These are phyloP conservation scores for Pilasporangium apinafurcum DNA, from an alignment of 352 stramenopile species.

Conservation along the genomic window DNA sequence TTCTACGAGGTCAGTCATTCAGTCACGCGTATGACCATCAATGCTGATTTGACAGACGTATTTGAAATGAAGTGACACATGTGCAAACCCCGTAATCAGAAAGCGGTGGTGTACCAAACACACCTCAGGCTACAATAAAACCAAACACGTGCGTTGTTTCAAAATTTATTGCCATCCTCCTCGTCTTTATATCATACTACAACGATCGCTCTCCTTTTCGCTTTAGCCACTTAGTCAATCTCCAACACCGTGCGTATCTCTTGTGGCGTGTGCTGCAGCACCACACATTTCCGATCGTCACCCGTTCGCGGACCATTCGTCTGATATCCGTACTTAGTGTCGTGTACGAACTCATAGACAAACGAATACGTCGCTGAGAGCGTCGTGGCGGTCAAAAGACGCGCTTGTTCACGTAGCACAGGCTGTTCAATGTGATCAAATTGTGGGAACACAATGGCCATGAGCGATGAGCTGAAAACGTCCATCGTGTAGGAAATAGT, in stretches of 20 bases:
- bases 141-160: no score
- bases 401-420: conserved; percentile 32
- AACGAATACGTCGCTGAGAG: conserved; percentile 43
- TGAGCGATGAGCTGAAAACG: conserved; percentile 36
- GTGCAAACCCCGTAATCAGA: no score
- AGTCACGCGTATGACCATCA: no score
- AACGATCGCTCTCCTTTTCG: background rate
- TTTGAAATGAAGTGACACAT: no score
- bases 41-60: no score
- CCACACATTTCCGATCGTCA: conserved; percentile 12
- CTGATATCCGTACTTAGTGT: conserved; percentile 32
- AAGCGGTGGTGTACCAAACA: no score
- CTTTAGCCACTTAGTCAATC: conserved; percentile 22
- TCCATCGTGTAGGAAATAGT: conserved; percentile 49
- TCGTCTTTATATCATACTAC: background rate
- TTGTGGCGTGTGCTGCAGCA: conserved; percentile 50
- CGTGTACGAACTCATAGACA: conserved; percentile 55
- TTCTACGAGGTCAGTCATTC: no score
- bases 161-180: conserved; percentile 15
- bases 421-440: conserved; percentile 50
- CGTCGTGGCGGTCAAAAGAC: conserved; percentile 18
- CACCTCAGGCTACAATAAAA: no score
- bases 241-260: conserved; percentile 62
- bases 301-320: conserved; percentile 10
- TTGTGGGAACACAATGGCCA: conserved; percentile 42